A percentile compares a stretch with the other conserved stretches of the same genome.
phyloP scores from a whole-genome alignment of 2,329 filamentous ascomycete genomes.

The Metarhizium humberi region DNA sequence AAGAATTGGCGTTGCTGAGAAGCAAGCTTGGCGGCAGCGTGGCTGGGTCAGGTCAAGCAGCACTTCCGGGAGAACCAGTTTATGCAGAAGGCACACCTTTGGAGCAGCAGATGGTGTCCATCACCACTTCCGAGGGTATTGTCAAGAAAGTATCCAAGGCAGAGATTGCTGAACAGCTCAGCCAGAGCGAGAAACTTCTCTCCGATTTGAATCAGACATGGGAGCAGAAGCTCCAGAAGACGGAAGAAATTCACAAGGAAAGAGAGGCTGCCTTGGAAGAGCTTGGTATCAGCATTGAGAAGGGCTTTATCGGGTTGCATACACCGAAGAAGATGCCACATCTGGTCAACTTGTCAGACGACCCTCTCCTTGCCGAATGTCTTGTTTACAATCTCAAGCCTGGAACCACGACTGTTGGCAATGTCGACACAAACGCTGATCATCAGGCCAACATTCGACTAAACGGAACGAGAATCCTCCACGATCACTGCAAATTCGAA shows the following conservation, averaged over 20 bases:
- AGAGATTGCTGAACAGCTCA: constrained; percentile 93
- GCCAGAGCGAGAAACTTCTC: constrained; percentile 92
- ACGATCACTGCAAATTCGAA: constrained; percentile 90
- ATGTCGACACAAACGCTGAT: constrained; percentile 73
- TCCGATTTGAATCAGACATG: constrained; percentile 96
- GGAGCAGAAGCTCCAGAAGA: constrained; percentile 93
- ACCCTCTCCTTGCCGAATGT: constrained; percentile 88
- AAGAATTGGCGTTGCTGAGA: constrained; percentile 78
- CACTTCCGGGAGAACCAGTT: constrained; percentile 60
- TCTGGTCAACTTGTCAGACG: constrained; percentile 93
- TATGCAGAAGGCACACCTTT: constrained; percentile 88
- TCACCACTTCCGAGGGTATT: constrained; percentile 73
- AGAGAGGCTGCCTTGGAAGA: constrained; percentile 91
- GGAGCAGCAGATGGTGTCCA: constrained; percentile 93
- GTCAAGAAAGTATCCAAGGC: constrained; percentile 96
- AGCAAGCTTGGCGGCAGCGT: constrained; percentile 66
- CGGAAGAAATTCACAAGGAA: constrained; percentile 95
- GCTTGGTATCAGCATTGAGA: constrained; percentile 96
- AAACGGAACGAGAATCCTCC: constrained; percentile 86
- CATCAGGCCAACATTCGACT: constrained; percentile 79
- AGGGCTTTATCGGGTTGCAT: constrained; percentile 89
- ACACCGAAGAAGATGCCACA: constrained; percentile 99
- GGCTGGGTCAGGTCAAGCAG: constrained; percentile 34
- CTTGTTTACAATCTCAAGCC: constrained; percentile 97
- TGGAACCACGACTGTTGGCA: constrained; percentile 86